A percentile compares a stretch with the other conserved stretches of the same genome.
phyloP scores from a whole-genome alignment of 208 protist species.

The Trypanosoma cruzi region DNA sequence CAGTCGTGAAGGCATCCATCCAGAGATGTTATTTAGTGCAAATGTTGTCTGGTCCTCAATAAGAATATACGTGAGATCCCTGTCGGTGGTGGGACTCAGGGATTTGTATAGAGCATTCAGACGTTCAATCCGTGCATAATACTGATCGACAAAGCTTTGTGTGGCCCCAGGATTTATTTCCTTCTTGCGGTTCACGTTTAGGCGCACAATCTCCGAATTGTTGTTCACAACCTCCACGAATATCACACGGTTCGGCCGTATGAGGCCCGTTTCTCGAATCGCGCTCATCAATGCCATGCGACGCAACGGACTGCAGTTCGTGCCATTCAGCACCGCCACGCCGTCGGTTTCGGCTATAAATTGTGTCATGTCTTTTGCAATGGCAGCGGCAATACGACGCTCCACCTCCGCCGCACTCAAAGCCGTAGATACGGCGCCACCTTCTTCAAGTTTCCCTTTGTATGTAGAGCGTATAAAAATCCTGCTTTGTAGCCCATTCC shows the following conservation, averaged over 20 bases:
- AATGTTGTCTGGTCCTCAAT: slow-evolving; percentile 73
- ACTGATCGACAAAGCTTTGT: slow-evolving; percentile 79
- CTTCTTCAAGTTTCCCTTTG: slow-evolving; percentile 29
- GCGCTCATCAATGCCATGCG: slow-evolving; percentile 64
- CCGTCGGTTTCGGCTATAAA: slow-evolving; percentile 63
- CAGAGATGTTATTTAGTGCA: slow-evolving; percentile 87
- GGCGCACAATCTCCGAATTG: slow-evolving; percentile 42
- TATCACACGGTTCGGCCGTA: slow-evolving; percentile 68
- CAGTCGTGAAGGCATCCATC: slow-evolving; percentile 85
- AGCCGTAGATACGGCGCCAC: neutral
- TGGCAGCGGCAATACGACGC: slow-evolving; percentile 33
- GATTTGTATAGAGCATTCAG: slow-evolving; percentile 75
- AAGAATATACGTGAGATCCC: slow-evolving; percentile 82
- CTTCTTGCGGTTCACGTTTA: slow-evolving; percentile 66
- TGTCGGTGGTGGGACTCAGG: slow-evolving; percentile 67
- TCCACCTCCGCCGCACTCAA: slow-evolving; percentile 42
- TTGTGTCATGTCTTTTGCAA: slow-evolving; percentile 68
- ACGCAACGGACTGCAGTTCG: slow-evolving; percentile 57
- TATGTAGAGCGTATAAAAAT: slow-evolving; percentile 81
- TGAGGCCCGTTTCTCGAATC: slow-evolving; percentile 62
- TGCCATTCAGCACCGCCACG: slow-evolving; percentile 82
- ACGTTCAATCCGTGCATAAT: slow-evolving; percentile 65
- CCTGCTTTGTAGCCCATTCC: slow-evolving; percentile 79
- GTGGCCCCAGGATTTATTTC: slow-evolving; percentile 54
- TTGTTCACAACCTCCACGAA: slow-evolving; percentile 86